Evolutionary conservation across 257 asterid species (phyloP).

Genomic region (Parsonsia alboflavescens): DNA sequence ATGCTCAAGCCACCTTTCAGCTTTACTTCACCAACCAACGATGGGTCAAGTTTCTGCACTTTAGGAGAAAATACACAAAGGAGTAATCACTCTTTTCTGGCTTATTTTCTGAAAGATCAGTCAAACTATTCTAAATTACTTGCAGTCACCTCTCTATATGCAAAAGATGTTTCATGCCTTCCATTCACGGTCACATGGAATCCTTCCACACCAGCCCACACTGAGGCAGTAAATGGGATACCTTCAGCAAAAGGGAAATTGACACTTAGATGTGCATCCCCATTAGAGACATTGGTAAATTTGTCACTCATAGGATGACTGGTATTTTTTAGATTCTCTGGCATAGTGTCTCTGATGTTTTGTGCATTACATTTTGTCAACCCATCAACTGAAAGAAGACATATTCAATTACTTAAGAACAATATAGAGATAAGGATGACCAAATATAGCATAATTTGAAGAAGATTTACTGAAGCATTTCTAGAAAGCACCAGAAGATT

Average conservation of each 20-base stretch:
- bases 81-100: slow-evolving; percentile 6
- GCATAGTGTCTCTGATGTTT: slow-evolving; percentile 30
- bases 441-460: not conserved
- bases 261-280: slow-evolving; percentile 39
- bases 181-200: slow-evolving; percentile 95
- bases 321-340: slow-evolving; percentile 37
- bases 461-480: not conserved
- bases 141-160: slow-evolving; percentile 60
- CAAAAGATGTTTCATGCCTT: slow-evolving; percentile 88
- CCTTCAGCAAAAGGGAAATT: slow-evolving; percentile 72
- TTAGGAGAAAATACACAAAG: slow-evolving; percentile 4
- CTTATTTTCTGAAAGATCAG: not conserved
- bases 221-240: slow-evolving; percentile 79
- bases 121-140: not conserved
- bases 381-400: slow-evolving; percentile 72
- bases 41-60: slow-evolving; percentile 88
- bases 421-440: not conserved
- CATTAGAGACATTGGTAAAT: slow-evolving; percentile 44
- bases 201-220: slow-evolving; percentile 91
- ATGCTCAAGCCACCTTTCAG: slow-evolving; percentile 64
- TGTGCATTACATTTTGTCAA: slow-evolving; percentile 65
- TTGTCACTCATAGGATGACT: slow-evolving; percentile 36
- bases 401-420: slow-evolving; percentile 9
- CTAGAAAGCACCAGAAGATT: not conserved
- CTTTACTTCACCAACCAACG: slow-evolving; percentile 67